Percentiles rank a stretch among this genome's conserved stretches.
phyloP scores from a whole-genome alignment of 495 filamentous ascomycete species.

The Cladorrhinum samala region DNA sequence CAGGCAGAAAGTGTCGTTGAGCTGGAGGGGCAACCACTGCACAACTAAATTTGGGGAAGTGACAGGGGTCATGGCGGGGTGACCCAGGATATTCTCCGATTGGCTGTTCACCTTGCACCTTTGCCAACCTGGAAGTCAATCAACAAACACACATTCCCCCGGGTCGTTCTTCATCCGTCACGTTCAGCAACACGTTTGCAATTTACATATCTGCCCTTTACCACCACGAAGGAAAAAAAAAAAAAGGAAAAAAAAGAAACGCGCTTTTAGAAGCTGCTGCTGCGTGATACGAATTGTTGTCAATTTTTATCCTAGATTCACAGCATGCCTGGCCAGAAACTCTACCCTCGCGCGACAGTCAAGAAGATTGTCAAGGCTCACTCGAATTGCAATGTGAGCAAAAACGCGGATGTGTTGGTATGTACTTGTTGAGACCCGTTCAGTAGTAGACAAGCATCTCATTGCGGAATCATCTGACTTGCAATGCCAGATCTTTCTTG shows the following conservation, averaged over 20 bases:
- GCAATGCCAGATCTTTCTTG: constrained; percentile 68
- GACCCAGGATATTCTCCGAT: constrained; percentile 11
- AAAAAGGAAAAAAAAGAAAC: no score
- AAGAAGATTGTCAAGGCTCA: constrained; percentile 89
- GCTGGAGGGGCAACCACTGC: background rate
- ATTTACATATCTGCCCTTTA: no score
- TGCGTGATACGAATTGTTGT: no score
- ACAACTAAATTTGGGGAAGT: background rate
- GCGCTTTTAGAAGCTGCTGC: no score
- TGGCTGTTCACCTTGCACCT: constrained; percentile 5
- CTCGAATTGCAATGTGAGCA: constrained; percentile 69
- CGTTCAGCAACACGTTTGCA: background rate
- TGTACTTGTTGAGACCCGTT: constrained; percentile 7
- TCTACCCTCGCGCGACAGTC: constrained; percentile 78
- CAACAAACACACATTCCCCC: constrained; percentile 6
- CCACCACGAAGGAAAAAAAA: no score
- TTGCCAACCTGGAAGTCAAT: constrained; percentile 1
- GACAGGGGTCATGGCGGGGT: constrained; percentile 15
- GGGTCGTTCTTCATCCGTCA: background rate
- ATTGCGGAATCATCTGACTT: constrained; percentile 10
- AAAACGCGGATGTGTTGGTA: constrained; percentile 85
- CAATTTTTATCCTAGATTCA: no score
- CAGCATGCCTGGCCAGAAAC: constrained; percentile 56
- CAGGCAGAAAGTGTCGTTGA: constrained; percentile 7
- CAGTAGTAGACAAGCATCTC: no score